Evolutionary conservation across 164 flowering plant genomes (phyloP).

Genomic region (Brasenia schreberi): DNA sequence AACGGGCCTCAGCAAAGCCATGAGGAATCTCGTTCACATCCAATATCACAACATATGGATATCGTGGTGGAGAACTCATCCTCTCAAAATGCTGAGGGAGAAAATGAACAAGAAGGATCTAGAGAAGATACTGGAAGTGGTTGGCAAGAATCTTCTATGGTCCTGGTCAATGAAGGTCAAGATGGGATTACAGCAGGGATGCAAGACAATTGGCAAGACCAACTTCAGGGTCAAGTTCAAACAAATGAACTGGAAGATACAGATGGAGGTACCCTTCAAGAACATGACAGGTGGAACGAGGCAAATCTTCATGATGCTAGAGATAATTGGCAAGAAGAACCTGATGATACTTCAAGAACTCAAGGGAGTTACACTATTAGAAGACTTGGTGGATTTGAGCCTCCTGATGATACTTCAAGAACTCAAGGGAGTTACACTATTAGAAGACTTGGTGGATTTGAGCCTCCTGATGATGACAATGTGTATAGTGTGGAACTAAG

Average conservation of each 20-base stretch:
- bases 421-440: conserved; percentile 37
- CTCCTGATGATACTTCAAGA: conserved; percentile 82
- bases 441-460: conserved; percentile 62
- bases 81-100: conserved; percentile 25
- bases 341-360: conserved; percentile 50
- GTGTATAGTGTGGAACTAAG: conserved; percentile 98
- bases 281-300: conserved; percentile 47
- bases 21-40: conserved; percentile 24
- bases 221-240: conserved; percentile 23
- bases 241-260: conserved; percentile 21
- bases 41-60: conserved; percentile 19
- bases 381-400: conserved; percentile 66
- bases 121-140: conserved; percentile 35
- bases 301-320: conserved; percentile 35
- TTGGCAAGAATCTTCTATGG: conserved; percentile 33
- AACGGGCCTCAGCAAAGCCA: conserved; percentile 24
- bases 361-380: conserved; percentile 45
- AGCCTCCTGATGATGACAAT: conserved; percentile 93
- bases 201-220: conserved; percentile 29
- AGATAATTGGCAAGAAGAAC: conserved; percentile 56
- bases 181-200: conserved; percentile 26
- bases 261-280: conserved; percentile 22
- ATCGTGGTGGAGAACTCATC: conserved; percentile 14
- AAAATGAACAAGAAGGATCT: conserved; percentile 29
- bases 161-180: conserved; percentile 29